phyloP scores from a whole-genome alignment of 768 basidiomycete species.

The Lactarius sanguifluus region DNA sequence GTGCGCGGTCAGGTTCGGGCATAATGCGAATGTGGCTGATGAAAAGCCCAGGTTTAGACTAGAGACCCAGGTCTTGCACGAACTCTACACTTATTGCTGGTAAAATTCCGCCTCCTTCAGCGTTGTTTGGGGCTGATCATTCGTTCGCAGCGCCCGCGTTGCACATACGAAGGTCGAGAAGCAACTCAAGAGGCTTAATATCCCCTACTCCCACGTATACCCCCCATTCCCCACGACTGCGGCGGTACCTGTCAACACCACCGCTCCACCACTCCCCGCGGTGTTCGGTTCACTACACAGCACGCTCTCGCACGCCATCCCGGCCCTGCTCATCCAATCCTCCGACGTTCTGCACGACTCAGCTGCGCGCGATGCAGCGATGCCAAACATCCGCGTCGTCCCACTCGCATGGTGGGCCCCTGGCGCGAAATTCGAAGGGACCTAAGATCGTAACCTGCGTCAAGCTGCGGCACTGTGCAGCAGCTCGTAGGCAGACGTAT shows the following conservation, averaged over 20 bases:
- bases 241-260: constrained; percentile 25
- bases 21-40: neutral
- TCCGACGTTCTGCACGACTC: constrained; percentile 78
- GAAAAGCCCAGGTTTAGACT: constrained; percentile 53
- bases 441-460: constrained; percentile 81
- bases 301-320: constrained; percentile 73
- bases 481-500: constrained; percentile 70
- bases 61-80: constrained; percentile 68
- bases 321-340: constrained; percentile 80
- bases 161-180: constrained; percentile 87
- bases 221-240: constrained; percentile 45
- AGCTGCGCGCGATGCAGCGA: constrained; percentile 86
- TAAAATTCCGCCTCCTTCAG: constrained; percentile 35
- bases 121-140: neutral
- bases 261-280: constrained; percentile 35
- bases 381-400: constrained; percentile 88
- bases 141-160: constrained; percentile 67
- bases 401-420: constrained; percentile 88
- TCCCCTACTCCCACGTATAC: constrained; percentile 74
- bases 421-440: constrained; percentile 19
- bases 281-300: constrained; percentile 64
- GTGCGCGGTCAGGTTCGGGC: constrained; percentile 11
- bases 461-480: constrained; percentile 86
- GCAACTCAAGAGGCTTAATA: constrained; percentile 79
- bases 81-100: constrained; percentile 89